phyloP scores from a whole-genome alignment of 208 protist species.

The Trypanosoma brucei region DNA sequence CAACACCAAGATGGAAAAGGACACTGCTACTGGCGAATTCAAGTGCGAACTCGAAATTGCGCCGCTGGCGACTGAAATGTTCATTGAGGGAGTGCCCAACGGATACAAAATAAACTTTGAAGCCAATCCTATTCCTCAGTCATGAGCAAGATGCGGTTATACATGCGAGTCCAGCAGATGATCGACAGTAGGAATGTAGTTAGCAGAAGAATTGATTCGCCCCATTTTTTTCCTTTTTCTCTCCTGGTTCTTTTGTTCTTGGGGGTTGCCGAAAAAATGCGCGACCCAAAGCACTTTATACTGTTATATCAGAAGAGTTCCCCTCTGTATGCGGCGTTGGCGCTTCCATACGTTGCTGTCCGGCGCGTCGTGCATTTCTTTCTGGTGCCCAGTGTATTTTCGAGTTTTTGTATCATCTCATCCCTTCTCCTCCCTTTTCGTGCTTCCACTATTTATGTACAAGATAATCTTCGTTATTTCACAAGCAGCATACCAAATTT shows the following conservation, averaged over 20 bases:
- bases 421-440: constrained; percentile 9
- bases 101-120: constrained; percentile 81
- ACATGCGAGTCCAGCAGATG: background rate
- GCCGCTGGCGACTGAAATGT: constrained; percentile 60
- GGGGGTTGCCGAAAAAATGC: background rate
- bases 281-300: too few species aligned
- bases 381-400: background rate
- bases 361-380: background rate
- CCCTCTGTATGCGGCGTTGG: too few species aligned
- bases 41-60: constrained; percentile 55
- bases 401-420: background rate
- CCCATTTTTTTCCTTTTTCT: constrained; percentile 14
- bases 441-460: constrained; percentile 3
- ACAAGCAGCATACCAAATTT: background rate
- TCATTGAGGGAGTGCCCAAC: constrained; percentile 70
- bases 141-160: background rate
- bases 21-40: constrained; percentile 51
- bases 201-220: background rate
- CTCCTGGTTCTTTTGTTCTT: constrained; percentile 14
- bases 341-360: constrained; percentile 17
- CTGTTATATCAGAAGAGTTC: too few species aligned
- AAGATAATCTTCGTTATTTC: background rate
- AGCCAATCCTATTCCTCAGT: constrained; percentile 45
- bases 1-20: constrained; percentile 45
- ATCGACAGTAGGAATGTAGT: background rate